phyloP scores from a whole-genome alignment of 495 filamentous ascomycete species.

The Chaetomidium leptoderma region DNA sequence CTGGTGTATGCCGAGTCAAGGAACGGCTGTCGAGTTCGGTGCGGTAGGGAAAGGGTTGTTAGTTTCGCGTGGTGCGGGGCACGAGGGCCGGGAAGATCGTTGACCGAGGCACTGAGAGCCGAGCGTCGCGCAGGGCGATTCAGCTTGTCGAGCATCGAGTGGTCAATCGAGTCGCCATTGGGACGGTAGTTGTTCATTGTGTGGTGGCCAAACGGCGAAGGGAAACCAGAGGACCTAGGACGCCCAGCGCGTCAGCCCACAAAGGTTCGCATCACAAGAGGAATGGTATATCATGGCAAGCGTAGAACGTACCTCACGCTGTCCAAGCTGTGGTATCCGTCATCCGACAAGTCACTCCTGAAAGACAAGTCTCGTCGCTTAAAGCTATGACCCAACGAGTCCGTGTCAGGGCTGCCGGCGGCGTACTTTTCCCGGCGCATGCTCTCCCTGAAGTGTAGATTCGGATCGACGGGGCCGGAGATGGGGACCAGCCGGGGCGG shows the following conservation, averaged over 20 bases:
- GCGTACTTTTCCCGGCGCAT: constrained; percentile 22
- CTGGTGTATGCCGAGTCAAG: constrained; percentile 46
- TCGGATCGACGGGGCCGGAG: constrained; percentile 32
- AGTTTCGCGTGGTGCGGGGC: constrained; percentile 48
- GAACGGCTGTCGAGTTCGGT: constrained; percentile 35
- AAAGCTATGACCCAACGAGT: constrained; percentile 28
- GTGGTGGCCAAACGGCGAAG: constrained; percentile 40
- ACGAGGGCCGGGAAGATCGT: constrained; percentile 40
- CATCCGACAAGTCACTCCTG: constrained; percentile 38
- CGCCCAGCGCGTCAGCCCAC: constrained; percentile 14
- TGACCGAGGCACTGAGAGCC: constrained; percentile 51
- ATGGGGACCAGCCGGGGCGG: constrained; percentile 44
- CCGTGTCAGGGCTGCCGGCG: constrained; percentile 24
- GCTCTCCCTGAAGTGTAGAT: constrained; percentile 28
- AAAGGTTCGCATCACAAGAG: neutral
- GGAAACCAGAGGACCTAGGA: constrained; percentile 26
- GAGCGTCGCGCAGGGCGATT: constrained; percentile 56
- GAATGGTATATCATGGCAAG: neutral
- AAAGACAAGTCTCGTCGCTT: constrained; percentile 24
- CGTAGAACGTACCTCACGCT: constrained; percentile 41
- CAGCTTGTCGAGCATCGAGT: constrained; percentile 70
- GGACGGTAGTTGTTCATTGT: constrained; percentile 51
- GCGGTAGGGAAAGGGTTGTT: constrained; percentile 49
- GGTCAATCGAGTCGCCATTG: constrained; percentile 70
- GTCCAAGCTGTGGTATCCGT: constrained; percentile 51